Percentiles rank a stretch among this genome's conserved stretches.
These are phyloP conservation scores for Ophiostoma montium DNA, from an alignment of 2,329 filamentous ascomycete species.

Conservation along the genomic window DNA sequence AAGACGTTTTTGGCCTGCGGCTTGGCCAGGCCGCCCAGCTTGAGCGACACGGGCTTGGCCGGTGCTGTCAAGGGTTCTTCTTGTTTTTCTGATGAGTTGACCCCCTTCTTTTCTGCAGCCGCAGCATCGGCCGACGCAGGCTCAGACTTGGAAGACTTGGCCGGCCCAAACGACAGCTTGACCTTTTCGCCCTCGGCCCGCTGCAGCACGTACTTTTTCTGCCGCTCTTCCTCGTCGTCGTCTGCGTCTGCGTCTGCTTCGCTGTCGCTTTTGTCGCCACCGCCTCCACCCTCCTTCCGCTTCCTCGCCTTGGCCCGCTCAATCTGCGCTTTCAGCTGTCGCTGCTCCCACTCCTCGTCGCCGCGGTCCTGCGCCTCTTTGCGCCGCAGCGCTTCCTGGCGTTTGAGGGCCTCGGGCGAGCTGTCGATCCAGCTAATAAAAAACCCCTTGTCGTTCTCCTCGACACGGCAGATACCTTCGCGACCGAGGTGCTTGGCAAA, in stretches of 20 bases:
- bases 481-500: conserved; percentile 77
- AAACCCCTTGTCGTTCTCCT: conserved; percentile 76
- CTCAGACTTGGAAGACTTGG: conserved; percentile 17
- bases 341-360: conserved; percentile 80
- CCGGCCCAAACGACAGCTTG: conserved; percentile 49
- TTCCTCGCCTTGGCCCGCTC: conserved; percentile 40
- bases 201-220: conserved; percentile 35
- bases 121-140: conserved; percentile 12
- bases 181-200: conserved; percentile 63
- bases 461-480: conserved; percentile 78
- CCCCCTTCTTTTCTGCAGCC: background rate
- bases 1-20: conserved; percentile 69
- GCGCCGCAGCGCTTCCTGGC: conserved; percentile 66
- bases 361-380: conserved; percentile 82
- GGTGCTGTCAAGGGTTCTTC: background rate
- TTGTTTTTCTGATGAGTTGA: background rate
- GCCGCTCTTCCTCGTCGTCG: conserved; percentile 26
- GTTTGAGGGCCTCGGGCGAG: conserved; percentile 66
- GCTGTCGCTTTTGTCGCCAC: no score
- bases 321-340: conserved; percentile 72
- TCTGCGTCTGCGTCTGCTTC: conserved; percentile 27
- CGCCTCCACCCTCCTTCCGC: conserved; percentile 31
- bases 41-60: conserved; percentile 41
- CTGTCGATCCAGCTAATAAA: conserved; percentile 87
- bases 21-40: conserved; percentile 40